Base-by-base conservation (phyloP, 129 eudicot species). In the Centaurea solstitialis region DNA sequence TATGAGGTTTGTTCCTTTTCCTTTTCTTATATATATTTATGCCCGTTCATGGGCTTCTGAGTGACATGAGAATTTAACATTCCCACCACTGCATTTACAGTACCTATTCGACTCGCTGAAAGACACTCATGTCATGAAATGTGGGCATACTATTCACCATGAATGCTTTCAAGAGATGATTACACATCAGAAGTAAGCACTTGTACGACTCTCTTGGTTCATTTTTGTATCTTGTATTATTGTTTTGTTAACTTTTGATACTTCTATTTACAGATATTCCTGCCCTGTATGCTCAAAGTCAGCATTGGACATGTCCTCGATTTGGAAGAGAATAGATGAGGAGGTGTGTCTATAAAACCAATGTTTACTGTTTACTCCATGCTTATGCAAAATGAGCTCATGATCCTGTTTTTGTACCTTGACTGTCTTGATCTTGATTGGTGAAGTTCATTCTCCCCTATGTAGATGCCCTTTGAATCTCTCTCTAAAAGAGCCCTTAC, bases 221-320 rank as follows among this genome's bases (percentile, higher is more conserved):
- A 61, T 76, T 66, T 28, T 11, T 62, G 6, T 53, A 37, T 22
- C 65, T 57, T 57, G 65, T 57, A 53, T 53, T 57, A 53, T 53
- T 12, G 0, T 15, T 37, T 69, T 76, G 68, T 39, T 76, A 82
- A 76, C 15, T 40, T 38, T 24, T 28, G 2, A 59, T 39, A 37
- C 4, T 39, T 61, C 70, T 17, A 33, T 57, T 57, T 26, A 30
- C 87, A 96, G 99, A 82, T 96, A 67, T 81, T 93, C 93, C 72
- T 96, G 99, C 78, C 98, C 99, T 2, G 91, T 96, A 70, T 96
- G 99, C 87, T 93, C 99, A 35, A 96, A 87, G 66, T 91, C 99
- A 33, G 85, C 86, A 67, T 86, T 87, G 73, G 98, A 96, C 86
- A 96, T 96, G 99, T 88, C 99, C n/a, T 69, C 68, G 81, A 59